These are phyloP conservation scores for Brassica balearica DNA, from an alignment of 441 rosid species.

Conservation along the genomic window DNA sequence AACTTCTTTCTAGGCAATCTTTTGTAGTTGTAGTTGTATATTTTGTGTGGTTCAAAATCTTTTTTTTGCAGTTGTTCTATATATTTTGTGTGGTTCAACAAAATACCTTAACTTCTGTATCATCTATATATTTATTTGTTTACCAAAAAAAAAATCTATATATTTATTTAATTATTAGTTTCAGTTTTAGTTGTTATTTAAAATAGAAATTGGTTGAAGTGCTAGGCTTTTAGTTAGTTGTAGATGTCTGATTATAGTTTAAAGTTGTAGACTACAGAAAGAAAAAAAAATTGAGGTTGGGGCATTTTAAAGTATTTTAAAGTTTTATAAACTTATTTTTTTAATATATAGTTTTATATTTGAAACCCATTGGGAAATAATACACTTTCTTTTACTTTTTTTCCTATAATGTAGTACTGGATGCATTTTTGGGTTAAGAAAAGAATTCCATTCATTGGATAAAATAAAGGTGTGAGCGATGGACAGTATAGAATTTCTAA, in stretches of 20 bases:
- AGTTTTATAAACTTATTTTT: background rate
- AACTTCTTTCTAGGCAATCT: background rate
- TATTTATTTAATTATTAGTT: no score
- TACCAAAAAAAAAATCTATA: no score
- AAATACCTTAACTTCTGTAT: no score
- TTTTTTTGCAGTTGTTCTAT: no score
- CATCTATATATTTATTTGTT: no score
- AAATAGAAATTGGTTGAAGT: background rate
- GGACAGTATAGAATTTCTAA: conserved; percentile 9
- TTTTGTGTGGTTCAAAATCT: background rate
- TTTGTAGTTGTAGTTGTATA: background rate
- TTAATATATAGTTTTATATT: background rate
- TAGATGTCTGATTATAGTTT: background rate
- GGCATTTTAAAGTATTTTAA: background rate
- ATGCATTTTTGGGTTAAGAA: conserved; percentile 7
- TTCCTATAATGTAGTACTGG: background rate
- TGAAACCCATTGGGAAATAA: background rate
- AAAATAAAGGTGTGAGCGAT: conserved; percentile 18
- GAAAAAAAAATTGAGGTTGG: background rate
- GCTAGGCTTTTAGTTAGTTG: conserved; percentile 13
- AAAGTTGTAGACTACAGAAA: background rate
- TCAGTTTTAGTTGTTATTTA: no score
- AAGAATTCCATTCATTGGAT: conserved; percentile 24
- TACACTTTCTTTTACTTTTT: background rate
- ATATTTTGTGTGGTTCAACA: no score